Evolutionary conservation across 345 rosid genomes (phyloP).

Genomic region (Litchi chinensis): DNA sequence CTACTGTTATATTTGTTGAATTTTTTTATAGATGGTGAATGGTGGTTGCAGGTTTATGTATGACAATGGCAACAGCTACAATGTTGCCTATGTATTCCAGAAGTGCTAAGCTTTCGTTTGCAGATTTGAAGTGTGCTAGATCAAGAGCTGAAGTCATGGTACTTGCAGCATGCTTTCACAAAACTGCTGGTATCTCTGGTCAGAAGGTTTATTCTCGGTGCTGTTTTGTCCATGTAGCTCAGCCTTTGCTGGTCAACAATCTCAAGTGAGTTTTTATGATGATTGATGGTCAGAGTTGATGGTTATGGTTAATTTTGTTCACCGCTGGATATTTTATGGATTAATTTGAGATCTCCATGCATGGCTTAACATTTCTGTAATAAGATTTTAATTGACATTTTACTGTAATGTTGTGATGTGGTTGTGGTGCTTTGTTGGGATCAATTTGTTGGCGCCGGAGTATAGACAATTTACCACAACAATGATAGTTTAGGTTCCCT

Average conservation of each 20-base stretch:
- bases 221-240: constrained; percentile 33
- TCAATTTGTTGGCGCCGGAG: neutral
- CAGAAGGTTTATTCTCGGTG: constrained; percentile 37
- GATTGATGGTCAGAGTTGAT: neutral
- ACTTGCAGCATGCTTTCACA: constrained; percentile 26
- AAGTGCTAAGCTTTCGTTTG: constrained; percentile 18
- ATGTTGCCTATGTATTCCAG: constrained; percentile 32
- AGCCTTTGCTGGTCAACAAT: constrained; percentile 34
- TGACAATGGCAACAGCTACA: constrained; percentile 43
- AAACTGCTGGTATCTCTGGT: constrained; percentile 35
- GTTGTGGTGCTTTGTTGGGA: neutral
- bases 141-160: constrained; percentile 30
- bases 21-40: constrained; percentile 7
- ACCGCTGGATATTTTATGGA: neutral
- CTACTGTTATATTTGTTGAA: neutral
- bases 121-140: constrained; percentile 29
- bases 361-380: neutral
- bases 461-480: neutral
- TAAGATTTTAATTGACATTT: neutral
- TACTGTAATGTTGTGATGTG: neutral
- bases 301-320: neutral
- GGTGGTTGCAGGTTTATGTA: constrained; percentile 28
- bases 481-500: constrained; percentile 7
- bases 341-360: neutral
- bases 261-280: constrained; percentile 36